Conservation (phyloP, 2,329 filamentous ascomycete genomes). For the Pseudogymnoascus sp. region DNA sequence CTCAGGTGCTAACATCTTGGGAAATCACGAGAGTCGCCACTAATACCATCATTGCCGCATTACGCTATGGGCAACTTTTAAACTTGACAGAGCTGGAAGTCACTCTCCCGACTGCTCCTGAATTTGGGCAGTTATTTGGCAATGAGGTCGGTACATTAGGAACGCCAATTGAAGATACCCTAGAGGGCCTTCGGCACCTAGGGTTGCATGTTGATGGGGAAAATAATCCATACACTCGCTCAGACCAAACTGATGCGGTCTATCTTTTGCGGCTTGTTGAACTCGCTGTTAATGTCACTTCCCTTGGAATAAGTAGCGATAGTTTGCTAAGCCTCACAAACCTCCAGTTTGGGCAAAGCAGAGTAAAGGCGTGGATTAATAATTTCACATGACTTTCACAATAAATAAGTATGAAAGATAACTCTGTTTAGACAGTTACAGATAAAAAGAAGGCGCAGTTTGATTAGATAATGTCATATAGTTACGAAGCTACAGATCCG, state of each 20-base stretch:
- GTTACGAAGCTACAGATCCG: neutral
- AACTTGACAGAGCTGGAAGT: neutral
- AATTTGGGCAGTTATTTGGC: neutral
- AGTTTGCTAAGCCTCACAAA: neutral
- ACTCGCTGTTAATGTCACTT: neutral
- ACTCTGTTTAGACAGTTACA: neutral
- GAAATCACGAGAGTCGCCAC: neutral
- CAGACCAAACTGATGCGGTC: neutral
- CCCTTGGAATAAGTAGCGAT: neutral
- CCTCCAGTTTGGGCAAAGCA: neutral
- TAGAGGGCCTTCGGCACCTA: neutral
- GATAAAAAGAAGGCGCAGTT: neutral
- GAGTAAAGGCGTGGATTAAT: neutral
- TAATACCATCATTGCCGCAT: neutral
- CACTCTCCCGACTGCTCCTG: neutral
- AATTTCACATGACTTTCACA: neutral
- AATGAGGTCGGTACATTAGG: neutral
- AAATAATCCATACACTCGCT: neutral
- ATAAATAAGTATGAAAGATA: neutral
- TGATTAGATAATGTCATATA: neutral
- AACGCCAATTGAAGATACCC: neutral
- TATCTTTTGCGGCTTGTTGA: neutral
- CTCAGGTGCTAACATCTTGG: neutral
- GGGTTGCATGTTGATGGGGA: neutral
- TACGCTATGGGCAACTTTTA: neutral